Evolutionary conservation across 2,329 filamentous ascomycete species (phyloP).

Genomic region (Cladosporium sp.): DNA sequence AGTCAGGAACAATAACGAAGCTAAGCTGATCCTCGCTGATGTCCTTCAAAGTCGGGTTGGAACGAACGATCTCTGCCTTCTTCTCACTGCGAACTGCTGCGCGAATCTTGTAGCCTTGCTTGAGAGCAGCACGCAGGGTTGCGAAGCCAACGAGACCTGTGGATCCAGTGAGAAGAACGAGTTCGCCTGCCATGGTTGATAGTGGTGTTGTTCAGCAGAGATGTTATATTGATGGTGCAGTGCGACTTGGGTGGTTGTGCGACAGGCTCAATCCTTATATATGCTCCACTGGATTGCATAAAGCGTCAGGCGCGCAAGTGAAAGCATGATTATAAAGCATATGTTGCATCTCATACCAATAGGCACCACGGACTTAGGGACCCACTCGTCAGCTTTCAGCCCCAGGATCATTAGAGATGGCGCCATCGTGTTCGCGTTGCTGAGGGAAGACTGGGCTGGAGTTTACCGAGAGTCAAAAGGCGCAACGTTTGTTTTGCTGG

Average conservation of each 20-base stretch:
- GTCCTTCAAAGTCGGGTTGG: slow-evolving; percentile 12
- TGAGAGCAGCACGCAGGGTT: slow-evolving; percentile 21
- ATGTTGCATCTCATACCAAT: too few relatives aligned
- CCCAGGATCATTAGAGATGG: too few relatives aligned
- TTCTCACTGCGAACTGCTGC: slow-evolving; percentile 24
- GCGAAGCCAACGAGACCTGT: slow-evolving; percentile 26
- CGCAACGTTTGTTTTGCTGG: too few relatives aligned
- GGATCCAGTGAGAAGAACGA: slow-evolving; percentile 19
- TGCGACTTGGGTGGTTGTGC: too few relatives aligned
- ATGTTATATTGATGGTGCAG: too few relatives aligned
- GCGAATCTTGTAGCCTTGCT: slow-evolving; percentile 24
- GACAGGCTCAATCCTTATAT: too few relatives aligned
- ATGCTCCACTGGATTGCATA: background rate
- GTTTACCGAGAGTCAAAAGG: too few relatives aligned
- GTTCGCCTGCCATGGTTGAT: slow-evolving; percentile 4
- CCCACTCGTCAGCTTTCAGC: too few relatives aligned
- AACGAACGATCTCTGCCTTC: slow-evolving; percentile 18
- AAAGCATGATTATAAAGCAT: background rate
- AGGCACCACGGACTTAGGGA: too few relatives aligned
- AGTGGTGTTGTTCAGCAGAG: background rate
- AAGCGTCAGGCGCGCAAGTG: background rate
- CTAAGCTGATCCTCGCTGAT: slow-evolving; percentile 4
- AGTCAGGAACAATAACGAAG: slow-evolving; percentile 36
- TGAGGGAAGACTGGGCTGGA: too few relatives aligned
- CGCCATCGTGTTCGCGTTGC: too few relatives aligned